Percentiles rank a stretch among this genome's conserved stretches.
Conservation (phyloP, 768 basidiomycete genomes). For the Agrocybe praecox region DNA sequence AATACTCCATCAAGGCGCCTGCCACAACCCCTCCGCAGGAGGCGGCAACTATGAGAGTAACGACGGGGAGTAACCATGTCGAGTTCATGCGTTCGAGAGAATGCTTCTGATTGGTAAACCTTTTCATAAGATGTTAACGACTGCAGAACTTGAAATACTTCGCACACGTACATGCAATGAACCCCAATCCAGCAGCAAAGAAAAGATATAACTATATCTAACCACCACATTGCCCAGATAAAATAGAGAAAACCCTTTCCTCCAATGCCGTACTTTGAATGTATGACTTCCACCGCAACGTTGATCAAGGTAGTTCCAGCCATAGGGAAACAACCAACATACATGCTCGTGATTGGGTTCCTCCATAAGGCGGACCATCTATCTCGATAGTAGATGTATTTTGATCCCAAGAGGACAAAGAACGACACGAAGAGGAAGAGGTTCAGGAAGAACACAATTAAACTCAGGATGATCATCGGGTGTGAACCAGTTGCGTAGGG, state of each 20-base stretch:
- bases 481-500: constrained; percentile 51
- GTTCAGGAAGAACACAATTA: constrained; percentile 63
- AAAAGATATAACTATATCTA: constrained; percentile 57
- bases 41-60: constrained; percentile 71
- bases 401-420: constrained; percentile 41
- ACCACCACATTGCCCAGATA: constrained; percentile 73
- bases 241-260: constrained; percentile 53
- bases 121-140: constrained; percentile 15
- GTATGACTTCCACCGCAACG: constrained; percentile 46
- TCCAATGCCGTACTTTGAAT: constrained; percentile 47
- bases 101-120: constrained; percentile 62
- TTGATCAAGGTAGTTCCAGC: constrained; percentile 61
- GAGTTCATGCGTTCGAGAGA: constrained; percentile 57
- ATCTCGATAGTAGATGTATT: constrained; percentile 57
- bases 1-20: constrained; percentile 44
- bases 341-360: constrained; percentile 48
- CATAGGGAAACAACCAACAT: constrained; percentile 57
- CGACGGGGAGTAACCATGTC: constrained; percentile 76
- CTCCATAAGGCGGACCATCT: constrained; percentile 41
- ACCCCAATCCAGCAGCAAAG: constrained; percentile 63
- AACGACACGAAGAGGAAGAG: constrained; percentile 56
- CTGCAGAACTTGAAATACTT: constrained; percentile 8
- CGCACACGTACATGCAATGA: constrained; percentile 76
- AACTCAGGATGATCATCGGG: constrained; percentile 37
- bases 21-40: constrained; percentile 68